Evolutionary conservation across 1,139 yeast genomes (phyloP), one percentile per base, ranked within the genome.

Genomic region (Taphrina pruni): DNA sequence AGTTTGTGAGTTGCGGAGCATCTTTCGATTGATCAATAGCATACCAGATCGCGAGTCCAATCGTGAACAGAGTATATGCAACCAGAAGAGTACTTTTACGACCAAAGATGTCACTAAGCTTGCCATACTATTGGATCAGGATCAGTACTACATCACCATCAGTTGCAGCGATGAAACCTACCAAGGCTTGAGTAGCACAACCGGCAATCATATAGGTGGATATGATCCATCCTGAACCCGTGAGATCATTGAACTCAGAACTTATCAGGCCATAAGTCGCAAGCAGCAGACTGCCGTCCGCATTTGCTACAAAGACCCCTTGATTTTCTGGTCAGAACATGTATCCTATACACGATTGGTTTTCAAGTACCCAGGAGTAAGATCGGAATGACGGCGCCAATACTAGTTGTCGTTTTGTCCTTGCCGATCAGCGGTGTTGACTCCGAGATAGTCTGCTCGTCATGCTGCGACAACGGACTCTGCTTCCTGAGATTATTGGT

Each of bases 31-130:
- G 20, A 17, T 20, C 8, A 14, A 11, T 9, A 11, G 38, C n/a
- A 14, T 51, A 51, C 56, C 56, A 51, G 35, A 51, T 26, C 17
- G 56, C 56, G 8, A 51, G 56, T 9, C 56, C 56, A 1, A 83
- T 75, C 73, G 86, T 87, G 73, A 88, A 88, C 1, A 87, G 74
- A 4, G 82, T 74, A 2, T 87, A 80, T 0, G 88, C 86, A 1
- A 76, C 77, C 17, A 86, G 72, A 72, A 86, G 75, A 1, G 86
- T 79, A 56, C 79, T 76, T 74, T 87, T 87, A 68, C 89, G 80
- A 4, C 91, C 91, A 75, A 84, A 84, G 1, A 86, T 84, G 56
- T 86, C 85, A 6, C 89, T 83, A 14, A 87, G 74, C 69, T 86
- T 84, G 0, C 91, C 90, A 80, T 87, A 87, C 56, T 51, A 21